A percentile compares a stretch with the other conserved stretches of the same genome.
phyloP scores from a whole-genome alignment of 2,329 filamentous ascomycete species.

The Bipolaris cookei region DNA sequence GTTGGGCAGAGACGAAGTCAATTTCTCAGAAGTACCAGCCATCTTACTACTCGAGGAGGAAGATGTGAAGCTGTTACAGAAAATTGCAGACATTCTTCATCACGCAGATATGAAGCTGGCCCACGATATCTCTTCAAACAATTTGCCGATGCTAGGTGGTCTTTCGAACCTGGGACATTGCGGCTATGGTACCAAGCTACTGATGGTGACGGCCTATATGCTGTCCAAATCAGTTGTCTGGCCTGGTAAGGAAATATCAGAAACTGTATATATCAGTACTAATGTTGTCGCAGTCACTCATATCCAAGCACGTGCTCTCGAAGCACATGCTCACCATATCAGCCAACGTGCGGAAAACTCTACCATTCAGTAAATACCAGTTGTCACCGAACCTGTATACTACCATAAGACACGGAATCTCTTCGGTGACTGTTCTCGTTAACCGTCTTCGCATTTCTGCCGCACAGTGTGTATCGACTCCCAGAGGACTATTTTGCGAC shows the following conservation, averaged over 20 bases:
- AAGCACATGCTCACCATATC: constrained; percentile 68
- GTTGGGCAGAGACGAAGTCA: constrained; percentile 80
- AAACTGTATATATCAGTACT: constrained; percentile 22
- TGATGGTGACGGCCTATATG: constrained; percentile 84
- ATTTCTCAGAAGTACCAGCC: constrained; percentile 78
- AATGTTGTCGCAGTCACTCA: constrained; percentile 63
- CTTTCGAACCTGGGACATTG: constrained; percentile 64
- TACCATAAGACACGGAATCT: constrained; percentile 11
- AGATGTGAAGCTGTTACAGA: constrained; percentile 82
- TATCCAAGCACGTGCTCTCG: constrained; percentile 70
- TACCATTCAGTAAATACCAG: constrained; percentile 35
- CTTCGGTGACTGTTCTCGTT: not conserved
- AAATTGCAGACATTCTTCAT: constrained; percentile 78
- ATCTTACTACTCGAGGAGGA: constrained; percentile 93
- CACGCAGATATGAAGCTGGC: constrained; percentile 82
- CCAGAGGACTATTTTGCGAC: not conserved
- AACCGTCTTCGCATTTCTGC: not conserved
- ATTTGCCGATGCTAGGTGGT: constrained; percentile 58
- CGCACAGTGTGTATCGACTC: not conserved
- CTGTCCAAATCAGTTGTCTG: constrained; percentile 89
- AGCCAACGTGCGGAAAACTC: constrained; percentile 64
- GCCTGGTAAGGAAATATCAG: constrained; percentile 70
- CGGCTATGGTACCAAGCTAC: constrained; percentile 83
- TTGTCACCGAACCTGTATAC: constrained; percentile 27
- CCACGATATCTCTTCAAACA: constrained; percentile 56